These are phyloP conservation scores for Immersiporthe knoxdaviesiana DNA, from an alignment of 2,329 filamentous ascomycete species.

Conservation along the genomic window DNA sequence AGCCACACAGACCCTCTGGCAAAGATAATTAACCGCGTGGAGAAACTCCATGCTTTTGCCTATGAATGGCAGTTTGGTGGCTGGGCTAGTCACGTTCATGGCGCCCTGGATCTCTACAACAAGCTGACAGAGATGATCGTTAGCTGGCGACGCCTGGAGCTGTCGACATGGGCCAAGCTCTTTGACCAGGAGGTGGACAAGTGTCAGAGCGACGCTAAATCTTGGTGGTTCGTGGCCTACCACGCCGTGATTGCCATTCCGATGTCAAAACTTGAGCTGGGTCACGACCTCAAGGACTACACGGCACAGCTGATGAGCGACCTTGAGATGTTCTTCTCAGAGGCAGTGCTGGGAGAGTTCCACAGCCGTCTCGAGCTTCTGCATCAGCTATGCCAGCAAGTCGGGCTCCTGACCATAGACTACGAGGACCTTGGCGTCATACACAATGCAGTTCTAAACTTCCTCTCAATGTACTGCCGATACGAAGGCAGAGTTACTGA, in stretches of 20 bases:
- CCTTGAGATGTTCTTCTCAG: constrained; percentile 77
- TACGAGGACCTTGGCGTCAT: constrained; percentile 62
- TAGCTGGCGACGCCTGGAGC: constrained; percentile 85
- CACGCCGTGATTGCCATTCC: constrained; percentile 83
- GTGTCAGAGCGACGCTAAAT: constrained; percentile 75
- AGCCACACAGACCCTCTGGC: constrained; percentile 82
- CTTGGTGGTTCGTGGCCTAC: constrained; percentile 97
- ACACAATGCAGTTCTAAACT: constrained; percentile 70
- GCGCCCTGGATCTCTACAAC: constrained; percentile 71
- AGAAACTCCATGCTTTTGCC: constrained; percentile 82
- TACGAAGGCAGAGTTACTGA: constrained; percentile 70
- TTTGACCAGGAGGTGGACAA: constrained; percentile 83
- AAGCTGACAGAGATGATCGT: constrained; percentile 80
- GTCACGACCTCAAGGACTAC: constrained; percentile 64
- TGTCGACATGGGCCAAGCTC: constrained; percentile 88
- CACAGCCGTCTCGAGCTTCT: constrained; percentile 72
- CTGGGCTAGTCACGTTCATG: constrained; percentile 81
- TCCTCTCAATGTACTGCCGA: constrained; percentile 74
- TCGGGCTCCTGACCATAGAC: constrained; percentile 63
- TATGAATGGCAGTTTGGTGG: constrained; percentile 91
- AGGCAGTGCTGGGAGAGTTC: constrained; percentile 82
- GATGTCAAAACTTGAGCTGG: constrained; percentile 63
- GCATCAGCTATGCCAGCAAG: constrained; percentile 64
- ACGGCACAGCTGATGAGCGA: constrained; percentile 72
- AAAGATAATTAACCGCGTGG: constrained; percentile 81